Conservation (phyloP, 1,284 basidiomycete genomes). For the Wallemia hederae region DNA sequence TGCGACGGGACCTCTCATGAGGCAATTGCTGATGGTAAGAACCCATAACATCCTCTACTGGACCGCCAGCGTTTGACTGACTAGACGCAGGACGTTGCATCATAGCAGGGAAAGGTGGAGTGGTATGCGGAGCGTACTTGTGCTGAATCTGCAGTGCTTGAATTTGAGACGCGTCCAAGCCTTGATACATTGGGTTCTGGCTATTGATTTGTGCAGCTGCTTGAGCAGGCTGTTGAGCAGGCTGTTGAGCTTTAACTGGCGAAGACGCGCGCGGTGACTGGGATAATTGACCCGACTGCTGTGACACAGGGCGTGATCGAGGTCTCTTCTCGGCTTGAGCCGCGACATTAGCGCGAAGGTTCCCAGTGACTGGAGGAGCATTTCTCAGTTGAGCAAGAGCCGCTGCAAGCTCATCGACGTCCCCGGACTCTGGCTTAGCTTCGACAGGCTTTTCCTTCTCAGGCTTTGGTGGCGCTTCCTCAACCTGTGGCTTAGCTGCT, state of each 20-base stretch:
- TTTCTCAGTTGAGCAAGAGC: neutral
- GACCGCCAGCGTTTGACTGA: constrained; percentile 17
- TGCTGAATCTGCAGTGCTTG: neutral
- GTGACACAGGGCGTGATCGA: neutral
- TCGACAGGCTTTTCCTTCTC: neutral
- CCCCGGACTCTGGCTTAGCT: neutral
- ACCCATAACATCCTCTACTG: constrained; percentile 5
- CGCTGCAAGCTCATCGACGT: neutral
- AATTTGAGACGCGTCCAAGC: neutral
- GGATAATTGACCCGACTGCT: constrained; percentile 20
- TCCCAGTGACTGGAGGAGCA: neutral
- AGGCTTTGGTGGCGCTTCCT: neutral
- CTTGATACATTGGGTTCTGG: neutral
- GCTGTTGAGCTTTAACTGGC: too few relatives aligned
- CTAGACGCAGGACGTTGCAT: constrained; percentile 1
- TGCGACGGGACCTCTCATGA: constrained; percentile 7
- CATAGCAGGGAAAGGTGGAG: neutral
- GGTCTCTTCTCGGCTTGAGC: neutral
- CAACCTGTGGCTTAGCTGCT: neutral
- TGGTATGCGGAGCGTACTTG: neutral
- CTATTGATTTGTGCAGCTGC: too few relatives aligned
- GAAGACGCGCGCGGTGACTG: constrained; percentile 17
- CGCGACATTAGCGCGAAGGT: neutral
- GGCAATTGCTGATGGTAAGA: constrained; percentile 4
- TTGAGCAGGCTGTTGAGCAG: neutral